Evolutionary conservation across 371 early-diverging fungal species (phyloP).

Genomic region (Batkoa obscura): DNA sequence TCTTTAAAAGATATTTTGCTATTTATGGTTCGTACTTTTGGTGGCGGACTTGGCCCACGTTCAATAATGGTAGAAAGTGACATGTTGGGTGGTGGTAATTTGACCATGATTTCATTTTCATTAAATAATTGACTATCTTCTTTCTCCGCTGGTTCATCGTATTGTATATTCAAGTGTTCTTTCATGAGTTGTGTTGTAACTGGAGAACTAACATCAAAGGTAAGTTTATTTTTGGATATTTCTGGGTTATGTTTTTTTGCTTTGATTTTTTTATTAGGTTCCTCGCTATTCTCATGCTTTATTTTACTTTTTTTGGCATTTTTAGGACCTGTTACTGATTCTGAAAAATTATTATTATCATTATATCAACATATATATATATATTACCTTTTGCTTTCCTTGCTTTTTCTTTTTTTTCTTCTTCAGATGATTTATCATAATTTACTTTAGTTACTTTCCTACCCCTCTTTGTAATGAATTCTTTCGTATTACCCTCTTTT

Average conservation of each 20-base stretch:
- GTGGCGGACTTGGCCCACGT: not conserved
- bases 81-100: not conserved
- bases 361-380: not conserved
- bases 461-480: slow-evolving; percentile 1
- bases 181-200: too few species aligned
- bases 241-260: too few species aligned
- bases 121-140: too few species aligned
- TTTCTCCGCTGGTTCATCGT: too few species aligned
- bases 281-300: too few species aligned
- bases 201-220: too few species aligned
- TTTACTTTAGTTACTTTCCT: not conserved
- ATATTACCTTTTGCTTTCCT: not conserved
- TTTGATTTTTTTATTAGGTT: too few species aligned
- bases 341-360: not conserved
- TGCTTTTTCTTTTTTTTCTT: not conserved
- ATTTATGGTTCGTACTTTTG: not conserved
- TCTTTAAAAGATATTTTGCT: slow-evolving; percentile 1
- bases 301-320: too few species aligned
- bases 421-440: slow-evolving; percentile 1
- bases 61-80: not conserved
- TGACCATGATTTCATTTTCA: too few species aligned
- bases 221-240: too few species aligned
- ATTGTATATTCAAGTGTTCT: too few species aligned
- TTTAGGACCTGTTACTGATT: too few species aligned
- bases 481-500: not conserved